Evolutionary conservation across 139 green algal species (phyloP).

Genomic region (Chlamydomonas incerta): DNA sequence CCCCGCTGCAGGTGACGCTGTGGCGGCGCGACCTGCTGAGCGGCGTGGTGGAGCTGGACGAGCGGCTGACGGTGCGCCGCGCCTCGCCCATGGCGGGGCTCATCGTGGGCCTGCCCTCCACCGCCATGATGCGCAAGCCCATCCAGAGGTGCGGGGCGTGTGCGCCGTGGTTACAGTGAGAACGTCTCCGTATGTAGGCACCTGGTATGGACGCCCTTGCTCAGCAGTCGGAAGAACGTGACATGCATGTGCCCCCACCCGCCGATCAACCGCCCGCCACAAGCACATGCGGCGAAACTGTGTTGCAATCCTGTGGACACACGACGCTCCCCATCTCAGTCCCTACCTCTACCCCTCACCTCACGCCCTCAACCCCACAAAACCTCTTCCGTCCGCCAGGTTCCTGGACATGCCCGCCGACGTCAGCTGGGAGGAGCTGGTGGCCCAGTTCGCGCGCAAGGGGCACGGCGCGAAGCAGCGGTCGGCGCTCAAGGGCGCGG

Average conservation of each 20-base stretch:
- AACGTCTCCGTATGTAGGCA: too few species aligned
- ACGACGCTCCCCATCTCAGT: too few species aligned
- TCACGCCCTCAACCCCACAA: background rate
- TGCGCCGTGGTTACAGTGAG: background rate
- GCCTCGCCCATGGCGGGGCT: slow-evolving; percentile 5
- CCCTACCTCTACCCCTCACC: too few species aligned
- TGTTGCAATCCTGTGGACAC: too few species aligned
- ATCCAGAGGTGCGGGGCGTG: background rate
- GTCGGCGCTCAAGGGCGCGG: slow-evolving; percentile 3
- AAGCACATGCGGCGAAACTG: too few species aligned
- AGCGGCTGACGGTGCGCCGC: background rate
- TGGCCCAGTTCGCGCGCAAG: background rate
- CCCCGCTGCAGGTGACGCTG: background rate
- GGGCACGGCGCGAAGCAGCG: background rate
- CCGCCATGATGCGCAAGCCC: slow-evolving; percentile 5
- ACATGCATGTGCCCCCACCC: too few species aligned
- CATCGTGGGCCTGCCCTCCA: slow-evolving; percentile 8
- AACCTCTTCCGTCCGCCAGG: background rate
- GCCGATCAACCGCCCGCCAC: too few species aligned
- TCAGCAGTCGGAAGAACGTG: too few species aligned
- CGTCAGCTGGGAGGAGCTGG: slow-evolving; percentile 2
- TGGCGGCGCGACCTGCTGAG: slow-evolving; percentile 41
- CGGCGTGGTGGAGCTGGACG: slow-evolving; percentile 29
- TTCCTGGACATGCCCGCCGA: background rate
- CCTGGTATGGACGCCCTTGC: too few species aligned